Percentiles rank a stretch among this genome's conserved stretches.
These are phyloP conservation scores for Epicoccum nigrum DNA, from an alignment of 2,329 filamentous ascomycete genomes.

Conservation along the genomic window DNA sequence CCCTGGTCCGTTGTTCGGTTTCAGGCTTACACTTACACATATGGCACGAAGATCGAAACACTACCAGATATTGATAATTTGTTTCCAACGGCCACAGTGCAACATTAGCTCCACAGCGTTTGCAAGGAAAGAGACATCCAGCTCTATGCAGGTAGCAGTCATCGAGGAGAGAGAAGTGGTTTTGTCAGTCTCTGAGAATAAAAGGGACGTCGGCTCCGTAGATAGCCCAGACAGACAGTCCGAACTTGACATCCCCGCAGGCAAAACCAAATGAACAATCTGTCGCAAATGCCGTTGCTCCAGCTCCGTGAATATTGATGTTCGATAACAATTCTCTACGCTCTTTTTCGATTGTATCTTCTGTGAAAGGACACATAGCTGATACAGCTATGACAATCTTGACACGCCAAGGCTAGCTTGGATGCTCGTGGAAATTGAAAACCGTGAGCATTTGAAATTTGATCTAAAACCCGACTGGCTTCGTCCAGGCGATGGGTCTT, in stretches of 20 bases:
- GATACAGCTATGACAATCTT: neutral
- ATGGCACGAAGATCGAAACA: too few relatives aligned
- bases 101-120: neutral
- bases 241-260: accelerated
- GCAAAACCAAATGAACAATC: neutral
- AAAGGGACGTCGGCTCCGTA: constrained; percentile 2
- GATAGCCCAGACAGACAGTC: neutral
- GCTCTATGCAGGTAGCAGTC: constrained; percentile 8
- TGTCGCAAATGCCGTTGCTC: neutral
- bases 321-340: neutral
- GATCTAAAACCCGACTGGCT: neutral
- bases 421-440: neutral
- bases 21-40: too few relatives aligned
- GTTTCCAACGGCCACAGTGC: constrained; percentile 5
- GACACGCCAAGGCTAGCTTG: neutral
- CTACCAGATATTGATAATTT: constrained; percentile 9
- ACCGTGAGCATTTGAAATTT: neutral
- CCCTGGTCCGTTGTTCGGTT: too few relatives aligned
- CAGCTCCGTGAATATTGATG: neutral
- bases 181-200: neutral
- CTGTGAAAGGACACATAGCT: neutral
- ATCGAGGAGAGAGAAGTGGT: neutral
- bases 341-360: neutral
- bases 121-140: neutral
- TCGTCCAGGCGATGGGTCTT: neutral